Conservation (phyloP, 768 basidiomycete genomes). For the Lactifluus hygrophoroides region DNA sequence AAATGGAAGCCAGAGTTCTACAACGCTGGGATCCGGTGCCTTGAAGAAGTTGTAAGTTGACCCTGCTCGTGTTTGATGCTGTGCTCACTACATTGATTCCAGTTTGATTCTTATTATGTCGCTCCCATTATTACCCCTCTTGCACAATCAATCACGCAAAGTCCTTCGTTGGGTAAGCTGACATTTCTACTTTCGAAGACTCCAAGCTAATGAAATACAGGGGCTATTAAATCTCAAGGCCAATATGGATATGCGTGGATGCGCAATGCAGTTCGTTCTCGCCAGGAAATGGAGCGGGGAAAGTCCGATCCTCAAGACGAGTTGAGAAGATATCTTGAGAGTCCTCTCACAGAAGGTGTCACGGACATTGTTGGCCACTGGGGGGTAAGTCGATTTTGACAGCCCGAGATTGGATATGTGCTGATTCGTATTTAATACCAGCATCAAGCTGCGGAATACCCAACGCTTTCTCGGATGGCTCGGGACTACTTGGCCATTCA, state of each 20-base stretch:
- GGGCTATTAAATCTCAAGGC: not conserved
- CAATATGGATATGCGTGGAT: not conserved
- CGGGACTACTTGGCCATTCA: not conserved
- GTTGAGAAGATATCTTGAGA: not conserved
- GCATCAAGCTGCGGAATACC: not conserved
- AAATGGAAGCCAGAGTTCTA: not conserved
- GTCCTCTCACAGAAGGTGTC: too few relatives aligned
- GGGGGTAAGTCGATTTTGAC: not conserved
- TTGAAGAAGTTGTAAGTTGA: not conserved
- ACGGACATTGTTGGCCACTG: not conserved
- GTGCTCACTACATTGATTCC: too few relatives aligned
- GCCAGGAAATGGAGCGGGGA: not conserved
- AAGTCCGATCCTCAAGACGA: not conserved
- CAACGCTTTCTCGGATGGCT: not conserved
- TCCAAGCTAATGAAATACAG: not conserved
- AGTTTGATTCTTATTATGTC: too few relatives aligned
- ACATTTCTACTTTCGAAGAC: too few relatives aligned
- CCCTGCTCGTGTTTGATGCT: too few relatives aligned
- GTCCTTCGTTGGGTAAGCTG: too few relatives aligned
- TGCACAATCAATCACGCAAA: too few relatives aligned
- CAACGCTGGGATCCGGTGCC: not conserved
- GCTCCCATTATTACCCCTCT: too few relatives aligned
- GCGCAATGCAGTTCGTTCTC: not conserved
- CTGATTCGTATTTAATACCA: not conserved
- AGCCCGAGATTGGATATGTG: not conserved